Base-by-base conservation (phyloP, 768 basidiomycete species). In the Russula vinacea region DNA sequence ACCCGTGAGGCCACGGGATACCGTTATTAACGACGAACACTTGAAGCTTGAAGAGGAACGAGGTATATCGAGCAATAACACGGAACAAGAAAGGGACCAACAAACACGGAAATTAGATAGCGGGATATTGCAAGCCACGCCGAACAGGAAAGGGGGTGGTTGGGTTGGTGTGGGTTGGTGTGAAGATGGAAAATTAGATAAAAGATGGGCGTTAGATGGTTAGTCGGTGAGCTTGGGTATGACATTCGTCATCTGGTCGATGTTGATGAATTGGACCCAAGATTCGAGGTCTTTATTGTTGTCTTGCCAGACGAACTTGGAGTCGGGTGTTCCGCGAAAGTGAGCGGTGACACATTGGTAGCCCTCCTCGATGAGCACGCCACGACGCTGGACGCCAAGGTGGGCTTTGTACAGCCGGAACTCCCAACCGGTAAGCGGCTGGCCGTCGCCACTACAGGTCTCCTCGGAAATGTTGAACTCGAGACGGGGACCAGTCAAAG, bases 201-300 rank as follows among this genome's bases (percentile, higher is more conserved):
- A 9, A 8, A 42, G 42, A 24, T 16, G 19, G 17, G 19, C 17
- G 47, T 5, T 5, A 26, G 32, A 9, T 6, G 10, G 17, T 45
- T 26, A 83, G n/a, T 89, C 88, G 50, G 80, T 82, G 60, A 91
- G 75, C 74, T 90, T 91, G 22, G 86, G 85, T 19, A 89, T 83
- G 65, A 91, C 89, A 69, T 88, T 88, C 72, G 90, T 78, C 78
- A 92, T 83, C 74, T 90, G 86, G 75, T 91, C 88, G 62, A 91
- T 85, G 64, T 85, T 88, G 70, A 92, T 85, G 69, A 91, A 92
- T 75, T 92, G 89, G 16, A 92, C 88, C 89, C 90, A 91, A 39
- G 80, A 83, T 71, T 88, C 87, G 64, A 92, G 72, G 51, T 89
- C 84, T 69, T 85, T 84, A 47, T 78, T 73, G 32, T 83, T 83